Evolutionary conservation across 2,329 filamentous ascomycete genomes (phyloP), one percentile per base, ranked within the genome.

Genomic region (Beauveria medogensis): DNA sequence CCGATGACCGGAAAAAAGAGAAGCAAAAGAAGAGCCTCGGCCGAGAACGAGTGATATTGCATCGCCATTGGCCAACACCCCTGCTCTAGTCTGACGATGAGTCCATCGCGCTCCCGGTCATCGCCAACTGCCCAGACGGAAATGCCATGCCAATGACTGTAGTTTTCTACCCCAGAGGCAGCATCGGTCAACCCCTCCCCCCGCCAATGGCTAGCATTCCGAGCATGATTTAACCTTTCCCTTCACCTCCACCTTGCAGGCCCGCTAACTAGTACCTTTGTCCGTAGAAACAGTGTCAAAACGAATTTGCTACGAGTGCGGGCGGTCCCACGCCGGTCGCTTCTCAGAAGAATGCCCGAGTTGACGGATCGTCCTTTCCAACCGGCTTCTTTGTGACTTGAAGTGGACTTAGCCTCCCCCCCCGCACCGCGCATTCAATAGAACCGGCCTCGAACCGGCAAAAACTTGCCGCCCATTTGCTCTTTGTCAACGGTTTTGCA

Each of bases 401-500:
- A 37, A 18, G 48, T 59, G 56, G 56, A 53, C 46, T 59, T 56
- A 20, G 5, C 55, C n/a, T 34, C 37, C 44, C 46, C 26, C 46
- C 46, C 26, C 46, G 47, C 48, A 43, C 47, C 47, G 9, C 37
- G 22, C 30, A 51, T 52, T 52, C 47, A 24, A n/a, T 37, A 41
- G 37, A 44, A 24, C 56, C 14, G 48, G 47, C 37, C 48, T 59
- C 56, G 59, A 61, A 54, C 51, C 51, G 59, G 59, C 59, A 61
- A 48, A 16, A 20, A 43, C 9, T 12, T 61, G 59, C 59, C 59
- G 58, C 44, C 8, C 7, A 24, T 37, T 37, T 37, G 16, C n/a
- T 18, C 22, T 22, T 22, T 26, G 20, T 41, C 24, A n/a, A 40
- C 16, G 10, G 40, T 3, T 8, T 55, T 30, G 20, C 22, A 14